Base-by-base conservation (phyloP, 768 basidiomycete genomes). In the Panellus pusillus region DNA sequence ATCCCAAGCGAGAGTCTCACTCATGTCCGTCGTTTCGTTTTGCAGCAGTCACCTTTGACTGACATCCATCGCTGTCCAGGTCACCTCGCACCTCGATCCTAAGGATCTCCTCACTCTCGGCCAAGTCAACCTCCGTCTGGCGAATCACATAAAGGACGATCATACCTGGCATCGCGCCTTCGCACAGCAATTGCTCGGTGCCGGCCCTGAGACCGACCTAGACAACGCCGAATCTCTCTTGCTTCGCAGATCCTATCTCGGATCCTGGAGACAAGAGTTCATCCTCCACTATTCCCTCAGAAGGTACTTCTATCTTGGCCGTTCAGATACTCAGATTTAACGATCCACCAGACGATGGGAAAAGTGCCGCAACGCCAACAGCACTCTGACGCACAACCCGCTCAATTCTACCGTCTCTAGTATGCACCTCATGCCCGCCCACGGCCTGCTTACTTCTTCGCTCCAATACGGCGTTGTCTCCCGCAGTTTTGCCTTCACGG, bases 151-250 rank as follows among this genome's bases (percentile, higher is more conserved):
- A 76, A 79, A 79, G 50, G 79, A 89, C 62, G 91, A 93, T 55
- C 84, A 81, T 63, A 91, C 88, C 32, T 93, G 91, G 91, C 77
- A 80, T 46, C 74, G 82, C 18, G 91, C 91, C 27, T 90, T 89
- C 68, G 72, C 83, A 56, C 79, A 74, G 47, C 84, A 86, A 65
- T 84, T 83, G 64, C 66, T 91, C 40, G 83, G 80, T 44, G 78
- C 91, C 47, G 69, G 75, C 9, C 89, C 89, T 15, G 87, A 91
- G 68, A 69, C 69, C 50, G 79, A 82, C 54, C 68, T 86, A 29
- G 64, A 75, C 50, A 68, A 77, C 55, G 69, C 70, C 38, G 72
- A 67, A 54, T 71, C 71, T 50, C 71, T 89, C 18, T 66, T 81
- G 51, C 72, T 93, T 40, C 75, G 83, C 63, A 74, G 82, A 46